These are phyloP conservation scores for Shiraia bambusicola DNA, from an alignment of 2,329 filamentous ascomycete species.

Conservation along the genomic window DNA sequence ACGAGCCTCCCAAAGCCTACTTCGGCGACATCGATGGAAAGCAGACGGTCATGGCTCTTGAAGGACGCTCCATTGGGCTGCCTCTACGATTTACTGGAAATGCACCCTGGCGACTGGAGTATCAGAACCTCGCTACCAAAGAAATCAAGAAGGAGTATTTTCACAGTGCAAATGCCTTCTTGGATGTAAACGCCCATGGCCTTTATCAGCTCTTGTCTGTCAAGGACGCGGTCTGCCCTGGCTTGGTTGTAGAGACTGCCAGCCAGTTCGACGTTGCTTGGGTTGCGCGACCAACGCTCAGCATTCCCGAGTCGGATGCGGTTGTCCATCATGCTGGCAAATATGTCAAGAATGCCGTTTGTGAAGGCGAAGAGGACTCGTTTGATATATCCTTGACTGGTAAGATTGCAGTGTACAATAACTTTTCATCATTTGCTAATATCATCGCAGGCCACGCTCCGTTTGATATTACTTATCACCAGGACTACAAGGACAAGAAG, in stretches of 20 bases:
- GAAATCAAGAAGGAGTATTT: slow-evolving; percentile 51
- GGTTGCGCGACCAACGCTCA: slow-evolving; percentile 77
- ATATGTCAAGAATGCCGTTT: slow-evolving; percentile 78
- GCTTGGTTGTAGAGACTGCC: slow-evolving; percentile 72
- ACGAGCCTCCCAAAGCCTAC: slow-evolving; percentile 80
- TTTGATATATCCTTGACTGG: slow-evolving; percentile 80
- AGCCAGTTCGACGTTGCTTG: slow-evolving; percentile 79
- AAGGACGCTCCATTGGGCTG: slow-evolving; percentile 71
- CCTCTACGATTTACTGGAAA: slow-evolving; percentile 85
- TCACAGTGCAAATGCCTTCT: slow-evolving; percentile 64
- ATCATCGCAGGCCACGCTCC: slow-evolving; percentile 66
- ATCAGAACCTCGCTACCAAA: slow-evolving; percentile 64
- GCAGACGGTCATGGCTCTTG: slow-evolving; percentile 71
- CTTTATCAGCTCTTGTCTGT: slow-evolving; percentile 79
- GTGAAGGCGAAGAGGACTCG: slow-evolving; percentile 89
- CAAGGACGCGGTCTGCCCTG: slow-evolving; percentile 77
- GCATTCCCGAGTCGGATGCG: slow-evolving; percentile 63
- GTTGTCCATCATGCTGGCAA: slow-evolving; percentile 56
- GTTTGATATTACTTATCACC: slow-evolving; percentile 79
- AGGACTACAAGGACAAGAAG: slow-evolving; percentile 69
- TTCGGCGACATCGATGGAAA: slow-evolving; percentile 87
- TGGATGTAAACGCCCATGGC: slow-evolving; percentile 68
- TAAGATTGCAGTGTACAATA: slow-evolving; percentile 43
- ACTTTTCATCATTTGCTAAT: slow-evolving; percentile 22
- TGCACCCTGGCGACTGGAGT: slow-evolving; percentile 78